phyloP scores from a whole-genome alignment of 805 yeast species.

The Candida bentonensis region DNA sequence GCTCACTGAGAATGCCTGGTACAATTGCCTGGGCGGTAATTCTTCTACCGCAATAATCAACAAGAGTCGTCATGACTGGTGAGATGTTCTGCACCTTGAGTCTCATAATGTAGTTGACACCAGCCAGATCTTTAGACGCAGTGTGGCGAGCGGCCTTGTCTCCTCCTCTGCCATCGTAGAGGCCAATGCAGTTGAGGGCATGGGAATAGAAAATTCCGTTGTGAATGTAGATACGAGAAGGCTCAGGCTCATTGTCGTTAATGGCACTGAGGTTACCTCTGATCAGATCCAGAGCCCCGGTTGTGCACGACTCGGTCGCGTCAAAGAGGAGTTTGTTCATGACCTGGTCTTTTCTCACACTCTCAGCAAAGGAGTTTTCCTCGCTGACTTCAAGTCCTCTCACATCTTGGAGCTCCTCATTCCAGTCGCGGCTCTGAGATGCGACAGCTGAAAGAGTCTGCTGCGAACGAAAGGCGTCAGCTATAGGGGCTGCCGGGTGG shows the following conservation, averaged over 20 bases:
- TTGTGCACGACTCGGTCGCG: constrained; percentile 60
- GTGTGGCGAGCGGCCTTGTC: constrained; percentile 76
- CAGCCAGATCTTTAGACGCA: constrained; percentile 61
- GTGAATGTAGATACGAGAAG: constrained; percentile 54
- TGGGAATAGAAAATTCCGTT: constrained; percentile 80
- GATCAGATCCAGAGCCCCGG: constrained; percentile 65
- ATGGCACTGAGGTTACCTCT: constrained; percentile 63
- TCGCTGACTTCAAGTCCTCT: constrained; percentile 31
- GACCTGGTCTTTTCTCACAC: constrained; percentile 62
- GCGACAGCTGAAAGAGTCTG: constrained; percentile 26
- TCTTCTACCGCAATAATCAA: constrained; percentile 83
- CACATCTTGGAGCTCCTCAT: constrained; percentile 77
- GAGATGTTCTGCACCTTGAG: constrained; percentile 49
- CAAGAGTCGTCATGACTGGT: constrained; percentile 67
- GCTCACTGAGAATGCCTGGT: constrained; percentile 64
- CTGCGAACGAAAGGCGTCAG: constrained; percentile 54
- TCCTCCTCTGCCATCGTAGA: constrained; percentile 57
- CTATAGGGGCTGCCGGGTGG: constrained; percentile 18
- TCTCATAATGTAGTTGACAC: constrained; percentile 54
- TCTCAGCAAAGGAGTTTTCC: constrained; percentile 25
- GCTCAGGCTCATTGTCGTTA: constrained; percentile 59
- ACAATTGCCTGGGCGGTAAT: constrained; percentile 89
- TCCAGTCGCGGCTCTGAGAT: constrained; percentile 58
- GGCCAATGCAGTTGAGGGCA: constrained; percentile 57
- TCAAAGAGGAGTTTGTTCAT: constrained; percentile 59